Conservation (phyloP, 2,329 filamentous ascomycete species). For the Torrubiella hemipterigena region DNA sequence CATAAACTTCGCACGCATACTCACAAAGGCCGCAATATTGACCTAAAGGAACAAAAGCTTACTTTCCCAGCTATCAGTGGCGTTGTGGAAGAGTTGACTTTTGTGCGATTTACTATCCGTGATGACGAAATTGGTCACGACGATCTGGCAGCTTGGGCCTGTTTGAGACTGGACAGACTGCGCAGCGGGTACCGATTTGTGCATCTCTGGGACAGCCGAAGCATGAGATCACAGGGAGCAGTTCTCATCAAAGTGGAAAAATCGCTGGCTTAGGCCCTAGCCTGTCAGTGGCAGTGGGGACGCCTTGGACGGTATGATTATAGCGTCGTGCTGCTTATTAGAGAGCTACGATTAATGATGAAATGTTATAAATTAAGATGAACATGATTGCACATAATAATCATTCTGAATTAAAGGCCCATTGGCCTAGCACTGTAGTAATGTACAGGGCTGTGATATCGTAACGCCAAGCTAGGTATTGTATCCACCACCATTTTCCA, state of each 20-base stretch:
- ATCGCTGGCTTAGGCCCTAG: constrained; percentile 23
- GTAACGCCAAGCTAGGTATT: no score
- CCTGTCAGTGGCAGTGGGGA: no score
- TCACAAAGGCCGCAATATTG: constrained; percentile 45
- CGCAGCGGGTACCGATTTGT: constrained; percentile 67
- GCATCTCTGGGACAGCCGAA: constrained; percentile 59
- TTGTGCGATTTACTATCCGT: constrained; percentile 74
- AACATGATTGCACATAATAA: no score
- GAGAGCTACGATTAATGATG: no score
- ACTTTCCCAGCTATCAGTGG: constrained; percentile 42
- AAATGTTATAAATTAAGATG: no score
- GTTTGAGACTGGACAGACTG: constrained; percentile 72
- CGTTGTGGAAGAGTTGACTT: constrained; percentile 57
- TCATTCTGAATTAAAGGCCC: no score
- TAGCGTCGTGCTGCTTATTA: no score
- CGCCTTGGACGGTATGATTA: no score
- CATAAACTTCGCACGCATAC: constrained; percentile 49
- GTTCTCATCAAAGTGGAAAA: constrained; percentile 67
- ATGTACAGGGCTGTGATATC: no score
- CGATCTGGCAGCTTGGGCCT: constrained; percentile 76
- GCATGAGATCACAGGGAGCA: constrained; percentile 52
- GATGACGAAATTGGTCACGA: constrained; percentile 76
- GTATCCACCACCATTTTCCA: no score
- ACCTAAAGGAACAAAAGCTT: constrained; percentile 48
- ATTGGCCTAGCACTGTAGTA: no score